Evolutionary conservation across 768 basidiomycete species (phyloP).

Genomic region (Ramaria sp.): DNA sequence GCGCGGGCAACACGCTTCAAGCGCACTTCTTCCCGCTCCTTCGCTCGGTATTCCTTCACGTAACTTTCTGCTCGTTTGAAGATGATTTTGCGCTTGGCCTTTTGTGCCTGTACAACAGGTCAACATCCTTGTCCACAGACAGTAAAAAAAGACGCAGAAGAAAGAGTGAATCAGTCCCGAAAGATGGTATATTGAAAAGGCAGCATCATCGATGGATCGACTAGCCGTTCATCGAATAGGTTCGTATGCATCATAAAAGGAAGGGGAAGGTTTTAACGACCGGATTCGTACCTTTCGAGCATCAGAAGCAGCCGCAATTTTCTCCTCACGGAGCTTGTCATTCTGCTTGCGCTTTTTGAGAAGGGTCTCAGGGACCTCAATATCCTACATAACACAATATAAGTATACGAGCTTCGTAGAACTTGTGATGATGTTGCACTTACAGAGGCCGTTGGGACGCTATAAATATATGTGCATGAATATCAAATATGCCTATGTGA

Average conservation of each 20-base stretch:
- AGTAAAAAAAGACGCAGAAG: conserved; percentile 14
- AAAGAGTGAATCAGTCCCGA: conserved; percentile 61
- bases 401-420: conserved; percentile 7
- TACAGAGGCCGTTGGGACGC: conserved; percentile 39
- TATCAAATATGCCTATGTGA: conserved; percentile 1
- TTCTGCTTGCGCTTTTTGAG: conserved; percentile 99
- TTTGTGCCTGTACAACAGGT: conserved; percentile 47
- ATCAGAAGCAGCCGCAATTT: conserved; percentile 67
- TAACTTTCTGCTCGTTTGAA: conserved; percentile 99
- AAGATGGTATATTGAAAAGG: conserved; percentile 85
- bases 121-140: background rate
- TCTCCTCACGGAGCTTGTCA: conserved; percentile 93
- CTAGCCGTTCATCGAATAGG: conserved; percentile 72
- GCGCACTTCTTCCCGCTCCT: conserved; percentile 95
- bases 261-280: background rate
- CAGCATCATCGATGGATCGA: conserved; percentile 48
- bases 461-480: conserved; percentile 11
- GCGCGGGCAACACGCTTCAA: conserved; percentile 87
- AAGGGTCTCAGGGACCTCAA: conserved; percentile 98
- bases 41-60: conserved; percentile 88
- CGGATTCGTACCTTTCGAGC: conserved; percentile 70
- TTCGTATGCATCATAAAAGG: conserved; percentile 73
- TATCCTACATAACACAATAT: conserved; percentile 38
- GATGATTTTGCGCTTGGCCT: conserved; percentile 91
- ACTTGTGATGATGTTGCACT: conserved; percentile 15